These are phyloP conservation scores for Zasmidium angulare DNA, from an alignment of 2,329 filamentous ascomycete genomes.

Conservation along the genomic window DNA sequence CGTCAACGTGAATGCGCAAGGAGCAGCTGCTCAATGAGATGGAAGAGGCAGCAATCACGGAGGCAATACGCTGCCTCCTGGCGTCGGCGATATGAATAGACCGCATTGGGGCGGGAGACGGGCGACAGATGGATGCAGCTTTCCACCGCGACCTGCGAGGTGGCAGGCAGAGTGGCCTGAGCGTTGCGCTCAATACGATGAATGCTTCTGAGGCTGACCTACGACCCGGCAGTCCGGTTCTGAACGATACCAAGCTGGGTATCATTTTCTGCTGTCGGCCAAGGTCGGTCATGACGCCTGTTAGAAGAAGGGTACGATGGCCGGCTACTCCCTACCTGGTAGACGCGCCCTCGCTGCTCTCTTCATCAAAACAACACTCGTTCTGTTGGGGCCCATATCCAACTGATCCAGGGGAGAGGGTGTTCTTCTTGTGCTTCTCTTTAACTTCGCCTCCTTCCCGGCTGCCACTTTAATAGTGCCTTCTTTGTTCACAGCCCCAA, in stretches of 20 bases:
- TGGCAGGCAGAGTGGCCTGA: conserved; percentile 44
- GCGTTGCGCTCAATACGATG: conserved; percentile 42
- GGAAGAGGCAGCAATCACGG: conserved; percentile 11
- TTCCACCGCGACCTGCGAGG: conserved; percentile 44
- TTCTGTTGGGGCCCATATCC: conserved; percentile 21
- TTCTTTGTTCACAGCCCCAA: conserved; percentile 27
- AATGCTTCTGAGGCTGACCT: conserved; percentile 43
- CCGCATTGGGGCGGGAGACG: conserved; percentile 40
- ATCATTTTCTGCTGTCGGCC: conserved; percentile 29
- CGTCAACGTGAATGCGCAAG: conserved; percentile 16
- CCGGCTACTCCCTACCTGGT: conserved; percentile 32
- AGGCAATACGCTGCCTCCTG: conserved; percentile 23
- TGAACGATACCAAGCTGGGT: conserved; percentile 26
- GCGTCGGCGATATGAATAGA: conserved; percentile 35
- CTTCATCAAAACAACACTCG: conserved; percentile 23
- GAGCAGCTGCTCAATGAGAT: conserved; percentile 5
- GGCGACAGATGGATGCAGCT: conserved; percentile 48
- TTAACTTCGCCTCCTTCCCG: conserved; percentile 11
- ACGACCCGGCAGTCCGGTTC: conserved; percentile 39
- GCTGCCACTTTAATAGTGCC: conserved; percentile 20
- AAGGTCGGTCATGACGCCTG: conserved; percentile 32
- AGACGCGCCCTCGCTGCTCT: conserved; percentile 25
- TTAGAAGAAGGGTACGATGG: conserved; percentile 26
- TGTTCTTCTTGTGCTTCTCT: conserved; percentile 18
- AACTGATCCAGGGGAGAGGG: conserved; percentile 11